A percentile compares a stretch with the other conserved stretches of the same genome.
Evolutionary conservation across 129 eudicot species (phyloP).

Genomic region (Tagetes patula): DNA sequence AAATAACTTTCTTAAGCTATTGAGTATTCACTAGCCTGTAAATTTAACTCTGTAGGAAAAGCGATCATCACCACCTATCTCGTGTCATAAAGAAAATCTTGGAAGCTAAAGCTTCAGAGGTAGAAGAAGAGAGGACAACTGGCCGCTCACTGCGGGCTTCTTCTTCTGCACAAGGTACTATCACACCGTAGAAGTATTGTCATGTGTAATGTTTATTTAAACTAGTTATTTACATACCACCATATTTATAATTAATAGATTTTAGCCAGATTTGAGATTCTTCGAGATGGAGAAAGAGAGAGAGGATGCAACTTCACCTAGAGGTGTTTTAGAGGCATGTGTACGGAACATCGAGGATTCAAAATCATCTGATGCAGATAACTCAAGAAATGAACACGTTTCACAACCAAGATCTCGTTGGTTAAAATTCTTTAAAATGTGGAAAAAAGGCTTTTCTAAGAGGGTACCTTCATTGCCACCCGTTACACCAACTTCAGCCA

Average conservation of each 20-base stretch:
- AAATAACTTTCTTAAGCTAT: slow-evolving; percentile 18
- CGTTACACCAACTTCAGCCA: slow-evolving; percentile 37
- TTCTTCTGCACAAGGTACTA: slow-evolving; percentile 68
- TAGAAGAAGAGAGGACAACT: slow-evolving; percentile 26
- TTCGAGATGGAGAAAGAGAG: slow-evolving; percentile 56
- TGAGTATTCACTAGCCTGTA: slow-evolving; percentile 12
- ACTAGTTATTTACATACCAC: neutral
- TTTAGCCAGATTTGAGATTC: slow-evolving; percentile 58
- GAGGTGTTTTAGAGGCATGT: slow-evolving; percentile 58
- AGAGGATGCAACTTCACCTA: slow-evolving; percentile 46
- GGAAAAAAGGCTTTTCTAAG: slow-evolving; percentile 50
- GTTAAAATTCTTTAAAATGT: slow-evolving; percentile 49
- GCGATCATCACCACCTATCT: slow-evolving; percentile 19
- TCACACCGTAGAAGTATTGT: slow-evolving; percentile 6
- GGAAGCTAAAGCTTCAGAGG: slow-evolving; percentile 25
- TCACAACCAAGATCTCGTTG: slow-evolving; percentile 48
- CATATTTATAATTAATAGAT: slow-evolving; percentile 18
- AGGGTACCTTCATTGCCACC: slow-evolving; percentile 49
- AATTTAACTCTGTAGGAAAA: slow-evolving; percentile 24
- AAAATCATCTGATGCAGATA: slow-evolving; percentile 32
- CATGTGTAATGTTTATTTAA: neutral
- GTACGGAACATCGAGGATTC: slow-evolving; percentile 35
- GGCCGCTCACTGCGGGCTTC: slow-evolving; percentile 43
- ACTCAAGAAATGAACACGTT: slow-evolving; percentile 16
- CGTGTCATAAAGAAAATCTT: slow-evolving; percentile 34